phyloP scores from a whole-genome alignment of 1,284 basidiomycete species.

The Lentinus polychrous region DNA sequence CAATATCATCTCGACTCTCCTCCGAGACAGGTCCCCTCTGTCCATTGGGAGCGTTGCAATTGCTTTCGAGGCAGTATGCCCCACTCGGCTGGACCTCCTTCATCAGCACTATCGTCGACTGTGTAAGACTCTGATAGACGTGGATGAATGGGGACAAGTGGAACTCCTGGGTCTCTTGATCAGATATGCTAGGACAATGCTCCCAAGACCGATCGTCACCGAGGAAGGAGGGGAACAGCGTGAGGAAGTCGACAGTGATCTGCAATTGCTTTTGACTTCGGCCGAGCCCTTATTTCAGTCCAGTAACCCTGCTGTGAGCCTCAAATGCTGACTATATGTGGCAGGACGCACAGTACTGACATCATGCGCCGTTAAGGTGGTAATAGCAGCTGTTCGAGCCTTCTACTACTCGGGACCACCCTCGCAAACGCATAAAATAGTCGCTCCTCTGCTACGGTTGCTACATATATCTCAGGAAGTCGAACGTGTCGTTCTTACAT shows the following conservation, averaged over 20 bases:
- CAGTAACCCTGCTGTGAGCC: conserved; percentile 74
- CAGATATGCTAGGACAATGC: conserved; percentile 81
- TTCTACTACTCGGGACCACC: conserved; percentile 71
- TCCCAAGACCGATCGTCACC: conserved; percentile 56
- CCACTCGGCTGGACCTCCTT: conserved; percentile 78
- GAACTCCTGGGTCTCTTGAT: conserved; percentile 74
- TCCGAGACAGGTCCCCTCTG: conserved; percentile 81
- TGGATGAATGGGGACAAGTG: conserved; percentile 95
- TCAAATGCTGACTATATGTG: neutral
- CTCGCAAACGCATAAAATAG: conserved; percentile 46
- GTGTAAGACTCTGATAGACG: conserved; percentile 80
- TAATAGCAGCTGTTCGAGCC: conserved; percentile 63
- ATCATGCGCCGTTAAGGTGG: conserved; percentile 42
- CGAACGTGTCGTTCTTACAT: conserved; percentile 66
- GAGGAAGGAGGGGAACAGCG: conserved; percentile 22
- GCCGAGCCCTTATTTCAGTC: conserved; percentile 77
- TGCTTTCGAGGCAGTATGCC: conserved; percentile 82
- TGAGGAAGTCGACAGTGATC: conserved; percentile 64
- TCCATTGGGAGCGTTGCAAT: conserved; percentile 83
- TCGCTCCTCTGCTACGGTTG: conserved; percentile 65
- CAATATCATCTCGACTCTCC: conserved; percentile 66
- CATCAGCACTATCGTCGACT: conserved; percentile 86
- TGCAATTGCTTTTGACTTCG: conserved; percentile 71
- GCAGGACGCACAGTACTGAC: conserved; percentile 6
- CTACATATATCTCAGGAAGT: conserved; percentile 60